phyloP scores from a whole-genome alignment of 208 protist genomes.

The Trypanosoma conorhini region DNA sequence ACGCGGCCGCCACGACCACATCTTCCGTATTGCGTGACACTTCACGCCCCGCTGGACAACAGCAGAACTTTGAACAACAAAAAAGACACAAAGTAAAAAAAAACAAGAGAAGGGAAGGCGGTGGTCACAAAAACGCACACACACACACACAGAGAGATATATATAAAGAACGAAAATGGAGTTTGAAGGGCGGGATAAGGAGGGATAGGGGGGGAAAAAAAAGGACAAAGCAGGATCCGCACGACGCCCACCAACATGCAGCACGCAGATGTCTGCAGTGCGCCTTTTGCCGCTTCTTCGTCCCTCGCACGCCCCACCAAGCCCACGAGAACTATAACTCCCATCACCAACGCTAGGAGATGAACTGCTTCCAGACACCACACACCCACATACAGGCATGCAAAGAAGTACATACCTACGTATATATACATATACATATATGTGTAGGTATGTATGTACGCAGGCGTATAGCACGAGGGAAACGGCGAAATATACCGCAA shows the following conservation, averaged over 20 bases:
- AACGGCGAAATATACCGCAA: not conserved
- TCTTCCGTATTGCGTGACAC: no score
- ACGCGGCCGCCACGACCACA: not conserved
- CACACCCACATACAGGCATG: not conserved
- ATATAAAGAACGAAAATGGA: constrained; percentile 26
- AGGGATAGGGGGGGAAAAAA: not conserved
- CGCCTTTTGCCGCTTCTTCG: not conserved
- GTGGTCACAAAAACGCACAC: not conserved
- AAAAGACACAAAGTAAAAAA: not conserved
- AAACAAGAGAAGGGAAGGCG: not conserved
- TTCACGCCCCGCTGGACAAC: no score
- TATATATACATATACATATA: not conserved
- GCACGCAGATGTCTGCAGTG: no score
- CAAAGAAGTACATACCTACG: not conserved
- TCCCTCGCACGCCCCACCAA: not conserved
- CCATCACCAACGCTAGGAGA: not conserved
- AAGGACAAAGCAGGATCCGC: no score
- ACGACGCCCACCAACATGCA: no score
- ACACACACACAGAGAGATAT: constrained; percentile 8
- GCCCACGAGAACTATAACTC: not conserved
- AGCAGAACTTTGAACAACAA: no score
- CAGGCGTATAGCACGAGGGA: not conserved
- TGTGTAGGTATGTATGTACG: not conserved
- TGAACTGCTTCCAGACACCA: not conserved
- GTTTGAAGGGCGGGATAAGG: not conserved